phyloP scores from a whole-genome alignment of 306 rosid species.

The Hippophae gyantsensis region DNA sequence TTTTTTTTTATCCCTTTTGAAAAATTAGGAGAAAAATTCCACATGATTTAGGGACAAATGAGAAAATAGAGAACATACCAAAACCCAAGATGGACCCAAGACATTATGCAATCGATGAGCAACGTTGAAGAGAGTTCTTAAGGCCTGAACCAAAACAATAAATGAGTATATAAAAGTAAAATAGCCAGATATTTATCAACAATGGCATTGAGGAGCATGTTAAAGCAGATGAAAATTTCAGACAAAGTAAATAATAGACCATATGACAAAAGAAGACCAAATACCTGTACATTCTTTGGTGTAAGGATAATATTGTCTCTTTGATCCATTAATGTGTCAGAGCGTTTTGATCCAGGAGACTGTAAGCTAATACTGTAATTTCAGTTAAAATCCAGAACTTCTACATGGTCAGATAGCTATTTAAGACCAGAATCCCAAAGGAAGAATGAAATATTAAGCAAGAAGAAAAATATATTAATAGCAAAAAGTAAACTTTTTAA shows the following conservation, averaged over 20 bases:
- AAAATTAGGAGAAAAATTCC: slow-evolving; percentile 13
- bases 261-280: slow-evolving; percentile 7
- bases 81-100: slow-evolving; percentile 95
- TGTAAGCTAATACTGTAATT: slow-evolving; percentile 57
- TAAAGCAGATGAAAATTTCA: background rate
- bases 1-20: slow-evolving; percentile 2
- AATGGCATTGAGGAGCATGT: slow-evolving; percentile 9
- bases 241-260: background rate
- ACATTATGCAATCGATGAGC: slow-evolving; percentile 93
- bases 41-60: slow-evolving; percentile 7
- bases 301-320: slow-evolving; percentile 82
- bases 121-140: slow-evolving; percentile 93
- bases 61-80: slow-evolving; percentile 50
- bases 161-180: slow-evolving; percentile 9
- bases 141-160: slow-evolving; percentile 55
- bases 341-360: slow-evolving; percentile 73
- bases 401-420: slow-evolving; percentile 28
- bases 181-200: slow-evolving; percentile 12
- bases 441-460: no score
- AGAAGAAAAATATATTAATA: background rate
- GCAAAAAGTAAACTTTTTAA: background rate
- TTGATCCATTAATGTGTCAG: slow-evolving; percentile 59
- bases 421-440: background rate
- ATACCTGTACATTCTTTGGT: slow-evolving; percentile 95
- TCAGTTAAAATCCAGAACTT: slow-evolving; percentile 34